Conservation (phyloP, 805 yeast species). For the Scheffersomyces ergatensis region DNA sequence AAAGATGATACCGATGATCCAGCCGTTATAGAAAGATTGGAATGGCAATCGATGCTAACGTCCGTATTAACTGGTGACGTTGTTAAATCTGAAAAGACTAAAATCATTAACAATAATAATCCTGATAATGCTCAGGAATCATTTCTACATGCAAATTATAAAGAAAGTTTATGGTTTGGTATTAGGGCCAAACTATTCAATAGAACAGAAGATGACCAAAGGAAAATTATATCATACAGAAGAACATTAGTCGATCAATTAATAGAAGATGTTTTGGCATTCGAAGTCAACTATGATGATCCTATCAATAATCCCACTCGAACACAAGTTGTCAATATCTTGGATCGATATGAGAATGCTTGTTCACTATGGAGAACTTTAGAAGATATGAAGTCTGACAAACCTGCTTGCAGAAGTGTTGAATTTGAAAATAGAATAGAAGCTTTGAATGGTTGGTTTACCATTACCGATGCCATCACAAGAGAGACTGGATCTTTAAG, state of each 20-base stretch:
- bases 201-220: conserved; percentile 76
- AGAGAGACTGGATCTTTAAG: conserved; percentile 59
- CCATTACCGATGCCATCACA: conserved; percentile 67
- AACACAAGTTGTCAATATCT: conserved; percentile 50
- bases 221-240: conserved; percentile 61
- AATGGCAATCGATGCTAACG: conserved; percentile 94
- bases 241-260: conserved; percentile 72
- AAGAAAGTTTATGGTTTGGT: conserved; percentile 84
- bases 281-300: conserved; percentile 51
- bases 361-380: conserved; percentile 77
- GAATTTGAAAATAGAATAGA: conserved; percentile 67
- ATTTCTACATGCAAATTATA: conserved; percentile 52
- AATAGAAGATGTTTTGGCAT: conserved; percentile 64
- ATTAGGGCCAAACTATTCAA: conserved; percentile 79
- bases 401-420: conserved; percentile 63
- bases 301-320: conserved; percentile 27
- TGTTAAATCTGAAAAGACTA: conserved; percentile 83
- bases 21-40: conserved; percentile 70
- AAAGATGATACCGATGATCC: conserved; percentile 42
- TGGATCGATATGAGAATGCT: conserved; percentile 62
- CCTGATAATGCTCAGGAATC: conserved; percentile 42
- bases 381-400: conserved; percentile 75
- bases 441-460: conserved; percentile 81
- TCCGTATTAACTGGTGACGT: conserved; percentile 94
- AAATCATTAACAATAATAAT: conserved; percentile 52